A percentile compares a stretch with the other conserved stretches of the same genome.
phyloP scores from a whole-genome alignment of 2,329 filamentous ascomycete species.

The Exophiala calicioides region DNA sequence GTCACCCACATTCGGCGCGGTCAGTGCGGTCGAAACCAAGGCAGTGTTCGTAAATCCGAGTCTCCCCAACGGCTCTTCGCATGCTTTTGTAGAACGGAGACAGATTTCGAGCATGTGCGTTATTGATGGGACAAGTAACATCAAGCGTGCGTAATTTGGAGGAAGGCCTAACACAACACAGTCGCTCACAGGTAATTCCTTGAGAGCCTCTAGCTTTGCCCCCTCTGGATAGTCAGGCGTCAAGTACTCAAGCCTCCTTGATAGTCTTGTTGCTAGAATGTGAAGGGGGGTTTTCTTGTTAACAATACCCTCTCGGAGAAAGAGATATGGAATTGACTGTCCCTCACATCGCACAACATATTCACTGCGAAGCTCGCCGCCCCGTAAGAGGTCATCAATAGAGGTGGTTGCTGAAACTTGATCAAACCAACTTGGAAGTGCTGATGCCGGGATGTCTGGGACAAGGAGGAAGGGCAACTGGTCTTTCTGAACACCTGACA shows the following conservation, averaged over 20 bases:
- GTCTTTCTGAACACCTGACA: slow-evolving; percentile 10
- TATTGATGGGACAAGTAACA: slow-evolving; percentile 29
- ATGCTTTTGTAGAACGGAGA: slow-evolving; percentile 21
- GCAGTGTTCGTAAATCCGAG: slow-evolving; percentile 13
- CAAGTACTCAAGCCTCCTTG: slow-evolving; percentile 39
- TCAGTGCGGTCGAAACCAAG: slow-evolving; percentile 21
- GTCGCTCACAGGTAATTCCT: slow-evolving; percentile 13
- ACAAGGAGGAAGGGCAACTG: slow-evolving; percentile 23
- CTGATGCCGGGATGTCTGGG: slow-evolving; percentile 13
- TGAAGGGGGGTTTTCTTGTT: neutral
- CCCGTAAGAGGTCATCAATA: neutral
- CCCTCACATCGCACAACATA: slow-evolving; percentile 8
- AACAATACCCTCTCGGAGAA: neutral
- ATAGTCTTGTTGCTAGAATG: slow-evolving; percentile 31
- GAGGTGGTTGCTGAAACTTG: slow-evolving; percentile 1
- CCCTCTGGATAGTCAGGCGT: slow-evolving; percentile 22
- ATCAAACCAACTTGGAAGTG: slow-evolving; percentile 16
- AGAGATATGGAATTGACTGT: slow-evolving; percentile 13
- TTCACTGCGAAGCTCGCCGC: neutral
- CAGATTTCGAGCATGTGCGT: slow-evolving; percentile 25
- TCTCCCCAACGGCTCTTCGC: slow-evolving; percentile 13
- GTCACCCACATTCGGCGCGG: slow-evolving; percentile 7
- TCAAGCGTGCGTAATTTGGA: slow-evolving; percentile 17
- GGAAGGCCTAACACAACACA: slow-evolving; percentile 25
- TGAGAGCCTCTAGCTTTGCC: neutral